Conservation (phyloP, 257 asterid species). For the Galeopsis tetrahit region DNA sequence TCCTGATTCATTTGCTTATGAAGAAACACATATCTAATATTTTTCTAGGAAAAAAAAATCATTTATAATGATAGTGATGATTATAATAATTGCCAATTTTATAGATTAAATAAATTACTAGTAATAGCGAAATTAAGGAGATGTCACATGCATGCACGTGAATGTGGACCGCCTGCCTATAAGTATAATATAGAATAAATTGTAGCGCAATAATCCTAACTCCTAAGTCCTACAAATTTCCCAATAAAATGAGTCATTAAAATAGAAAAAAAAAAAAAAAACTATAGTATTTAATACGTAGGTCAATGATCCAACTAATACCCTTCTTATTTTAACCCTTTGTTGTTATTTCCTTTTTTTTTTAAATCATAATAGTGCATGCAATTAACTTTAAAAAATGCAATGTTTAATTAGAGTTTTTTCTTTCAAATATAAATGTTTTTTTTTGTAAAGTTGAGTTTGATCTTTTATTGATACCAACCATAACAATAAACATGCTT, state of each 20-base stretch:
- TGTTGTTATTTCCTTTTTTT: not conserved
- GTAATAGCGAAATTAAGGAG: conserved; percentile 35
- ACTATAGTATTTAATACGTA: not conserved
- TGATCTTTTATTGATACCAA: not conserved
- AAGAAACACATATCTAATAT: no score
- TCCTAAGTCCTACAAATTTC: conserved; percentile 6
- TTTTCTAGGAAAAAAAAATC: no score
- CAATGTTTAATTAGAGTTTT: not conserved
- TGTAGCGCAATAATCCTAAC: conserved; percentile 14
- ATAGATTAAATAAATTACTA: conserved; percentile 26
- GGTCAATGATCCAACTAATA: conserved; percentile 19
- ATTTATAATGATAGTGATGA: no score
- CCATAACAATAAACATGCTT: not conserved
- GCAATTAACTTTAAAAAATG: no score
- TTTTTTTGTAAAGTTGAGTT: not conserved
- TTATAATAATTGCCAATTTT: not conserved
- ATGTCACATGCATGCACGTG: conserved; percentile 56
- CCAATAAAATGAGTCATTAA: conserved; percentile 5
- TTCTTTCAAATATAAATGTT: not conserved
- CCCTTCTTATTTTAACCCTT: not conserved
- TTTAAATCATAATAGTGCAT: not conserved
- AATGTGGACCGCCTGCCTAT: conserved; percentile 48
- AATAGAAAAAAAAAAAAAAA: not conserved
- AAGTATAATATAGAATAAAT: conserved; percentile 22
- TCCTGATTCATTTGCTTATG: no score